Percentiles rank a stretch among this genome's conserved stretches.
phyloP scores from a whole-genome alignment of 2,329 filamentous ascomycete species.

The Diaporthe amygdali region DNA sequence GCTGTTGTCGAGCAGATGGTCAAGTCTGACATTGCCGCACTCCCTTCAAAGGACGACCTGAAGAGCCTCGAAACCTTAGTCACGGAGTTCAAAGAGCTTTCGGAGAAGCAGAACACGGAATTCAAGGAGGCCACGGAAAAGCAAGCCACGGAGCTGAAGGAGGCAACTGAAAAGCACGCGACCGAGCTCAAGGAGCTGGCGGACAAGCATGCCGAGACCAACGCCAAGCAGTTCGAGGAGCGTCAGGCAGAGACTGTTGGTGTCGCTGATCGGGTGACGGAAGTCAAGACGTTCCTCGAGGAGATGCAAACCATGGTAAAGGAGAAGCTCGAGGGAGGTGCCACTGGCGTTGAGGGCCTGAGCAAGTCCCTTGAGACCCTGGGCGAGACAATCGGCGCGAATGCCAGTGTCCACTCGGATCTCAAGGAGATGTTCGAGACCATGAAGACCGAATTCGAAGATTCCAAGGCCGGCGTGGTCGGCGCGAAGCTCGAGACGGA shows the following conservation, averaged over 20 bases:
- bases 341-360: slow-evolving; percentile 73
- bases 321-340: slow-evolving; percentile 77
- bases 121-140: slow-evolving; percentile 18
- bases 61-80: slow-evolving; percentile 72
- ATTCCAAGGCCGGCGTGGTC: slow-evolving; percentile 79
- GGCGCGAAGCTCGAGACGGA: slow-evolving; percentile 84
- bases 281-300: slow-evolving; percentile 78
- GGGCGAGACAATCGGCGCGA: slow-evolving; percentile 65
- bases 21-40: slow-evolving; percentile 70
- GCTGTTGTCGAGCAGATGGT: slow-evolving; percentile 75
- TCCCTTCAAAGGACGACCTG: slow-evolving; percentile 80
- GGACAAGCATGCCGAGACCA: slow-evolving; percentile 72
- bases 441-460: slow-evolving; percentile 87
- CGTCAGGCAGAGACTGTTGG: slow-evolving; percentile 83
- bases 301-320: slow-evolving; percentile 80
- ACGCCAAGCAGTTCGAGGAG: slow-evolving; percentile 80
- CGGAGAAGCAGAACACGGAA: slow-evolving; percentile 67
- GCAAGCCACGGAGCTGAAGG: slow-evolving; percentile 20
- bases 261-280: slow-evolving; percentile 77
- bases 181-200: slow-evolving; percentile 69
- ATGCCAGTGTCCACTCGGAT: slow-evolving; percentile 63
- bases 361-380: slow-evolving; percentile 73
- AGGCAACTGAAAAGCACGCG: slow-evolving; percentile 58
- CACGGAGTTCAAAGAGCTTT: slow-evolving; percentile 67
- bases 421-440: slow-evolving; percentile 75